Evolutionary conservation across 75 land plant genomes (phyloP).

Genomic region (Selaginella tamariscina): DNA sequence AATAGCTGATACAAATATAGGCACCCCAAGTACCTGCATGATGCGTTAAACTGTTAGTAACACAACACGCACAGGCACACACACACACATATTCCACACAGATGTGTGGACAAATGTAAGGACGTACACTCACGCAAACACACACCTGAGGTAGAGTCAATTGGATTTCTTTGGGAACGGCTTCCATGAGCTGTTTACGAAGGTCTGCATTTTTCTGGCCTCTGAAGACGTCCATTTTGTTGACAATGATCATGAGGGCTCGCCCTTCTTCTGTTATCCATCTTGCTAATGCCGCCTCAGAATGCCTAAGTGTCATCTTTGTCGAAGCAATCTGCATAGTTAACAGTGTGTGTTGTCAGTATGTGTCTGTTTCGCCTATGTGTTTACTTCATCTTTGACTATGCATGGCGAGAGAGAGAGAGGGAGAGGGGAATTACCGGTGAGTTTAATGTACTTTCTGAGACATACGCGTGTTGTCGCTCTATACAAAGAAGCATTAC

Average conservation of each 20-base stretch:
- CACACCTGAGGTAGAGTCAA: conserved; percentile 80
- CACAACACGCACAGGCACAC: too few species aligned
- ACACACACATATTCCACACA: too few species aligned
- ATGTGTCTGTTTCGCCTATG: too few species aligned
- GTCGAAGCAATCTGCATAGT: conserved; percentile 57
- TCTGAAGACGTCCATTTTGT: conserved; percentile 91
- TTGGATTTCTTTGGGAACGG: conserved; percentile 84
- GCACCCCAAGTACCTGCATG: conserved; percentile 76
- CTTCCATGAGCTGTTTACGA: conserved; percentile 49
- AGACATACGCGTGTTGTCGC: neutral
- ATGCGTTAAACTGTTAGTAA: neutral
- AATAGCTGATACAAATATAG: conserved; percentile 89
- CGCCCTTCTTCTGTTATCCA: conserved; percentile 92
- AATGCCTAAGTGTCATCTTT: conserved; percentile 70
- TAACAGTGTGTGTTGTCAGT: too few species aligned
- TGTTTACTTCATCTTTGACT: too few species aligned
- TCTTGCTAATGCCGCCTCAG: conserved; percentile 82
- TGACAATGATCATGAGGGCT: conserved; percentile 79
- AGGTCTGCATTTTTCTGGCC: conserved; percentile 46
- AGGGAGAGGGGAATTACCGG: too few species aligned
- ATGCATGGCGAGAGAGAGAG: too few species aligned
- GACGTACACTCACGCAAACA: neutral
- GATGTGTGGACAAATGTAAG: neutral
- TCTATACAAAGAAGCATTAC: neutral
- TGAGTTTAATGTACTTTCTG: too few species aligned